Base-by-base conservation (phyloP, 2,329 filamentous ascomycete species). In the Stagonosporopsis vannaccii region DNA sequence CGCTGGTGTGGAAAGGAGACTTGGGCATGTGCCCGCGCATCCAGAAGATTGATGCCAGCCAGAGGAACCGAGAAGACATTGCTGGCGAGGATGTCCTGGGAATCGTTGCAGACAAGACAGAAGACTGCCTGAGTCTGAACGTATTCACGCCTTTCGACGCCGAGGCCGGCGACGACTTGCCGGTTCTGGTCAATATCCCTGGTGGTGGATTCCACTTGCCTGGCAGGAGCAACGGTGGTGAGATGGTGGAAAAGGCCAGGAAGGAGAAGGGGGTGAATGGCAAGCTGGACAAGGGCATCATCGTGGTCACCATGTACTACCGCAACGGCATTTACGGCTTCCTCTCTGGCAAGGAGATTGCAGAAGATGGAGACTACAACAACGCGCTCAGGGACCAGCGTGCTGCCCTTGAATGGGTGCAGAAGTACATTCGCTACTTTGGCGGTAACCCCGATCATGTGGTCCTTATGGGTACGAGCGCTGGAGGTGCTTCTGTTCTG, bases 361-460 rank as follows among this genome's bases (percentile, higher is more conserved):
- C 65, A 26, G 62, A 71, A 49, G 68, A 71, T 36, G 72, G 70
- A 41, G 74, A 71, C 67, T 77, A 69, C 56, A 73, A 73, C 51
- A 70, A 63, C 5, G 71, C 68, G 46, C 69, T 78, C 23, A 66
- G 75, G 19, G 76, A 78, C 39, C 74, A 76, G 56, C 68, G 76
- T 25, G 74, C 73, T 17, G 70, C 75, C 13, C 62, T 78, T n/a
- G 70, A 76, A 22, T 78, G 76, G 76, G 62, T 78, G 7, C 75
- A 74, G 57, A 74, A 76, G 42, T 78, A 78, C 56, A 77, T 78
- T 54, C 65, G 62, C 56, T 79, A 76, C 30, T 81, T 81, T 51
- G 79, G 79, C 2, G 79, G 79, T 22, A 75, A 81, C 57, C 77
- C 79, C 3, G 70, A 80, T 32, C 79, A 78, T 47, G 75, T 81